These are phyloP conservation scores for Suhomyces kunorum DNA, from an alignment of 1,139 yeast genomes.

Conservation along the genomic window DNA sequence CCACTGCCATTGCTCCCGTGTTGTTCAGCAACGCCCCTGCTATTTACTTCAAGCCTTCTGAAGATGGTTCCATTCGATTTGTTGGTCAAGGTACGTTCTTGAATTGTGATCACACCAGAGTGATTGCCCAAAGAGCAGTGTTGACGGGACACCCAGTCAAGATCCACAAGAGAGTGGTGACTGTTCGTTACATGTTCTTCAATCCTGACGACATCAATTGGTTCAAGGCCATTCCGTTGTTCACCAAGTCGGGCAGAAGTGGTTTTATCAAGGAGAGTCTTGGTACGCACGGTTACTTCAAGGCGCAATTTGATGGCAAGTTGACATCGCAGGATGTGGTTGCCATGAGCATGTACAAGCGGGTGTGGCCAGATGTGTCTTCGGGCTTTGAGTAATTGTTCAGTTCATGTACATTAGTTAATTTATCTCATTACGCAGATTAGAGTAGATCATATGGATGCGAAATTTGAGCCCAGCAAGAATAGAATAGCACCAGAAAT, in stretches of 20 bases:
- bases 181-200: slow-evolving; percentile 97
- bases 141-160: slow-evolving; percentile 94
- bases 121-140: slow-evolving; percentile 83
- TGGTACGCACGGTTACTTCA: slow-evolving; percentile 98
- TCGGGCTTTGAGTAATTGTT: slow-evolving; percentile 22
- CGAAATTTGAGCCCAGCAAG: too few relatives aligned
- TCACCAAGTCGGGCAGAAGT: slow-evolving; percentile 87
- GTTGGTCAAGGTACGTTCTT: slow-evolving; percentile 90
- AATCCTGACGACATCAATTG: slow-evolving; percentile 83
- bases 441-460: too few relatives aligned
- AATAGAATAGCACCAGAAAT: too few relatives aligned
- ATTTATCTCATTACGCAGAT: slow-evolving; percentile 1
- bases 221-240: slow-evolving; percentile 90
- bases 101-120: slow-evolving; percentile 81
- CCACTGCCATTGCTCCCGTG: slow-evolving; percentile 89
- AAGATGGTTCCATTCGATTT: slow-evolving; percentile 57
- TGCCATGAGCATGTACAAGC: slow-evolving; percentile 90
- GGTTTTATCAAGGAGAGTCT: slow-evolving; percentile 93
- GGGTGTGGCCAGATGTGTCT: slow-evolving; percentile 80
- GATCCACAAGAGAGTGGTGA: slow-evolving; percentile 88
- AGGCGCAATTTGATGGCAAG: slow-evolving; percentile 92
- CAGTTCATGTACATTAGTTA: slow-evolving; percentile 8
- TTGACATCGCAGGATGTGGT: slow-evolving; percentile 89
- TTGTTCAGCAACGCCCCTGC: slow-evolving; percentile 81
- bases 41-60: slow-evolving; percentile 59